Percentiles rank a stretch among this genome's conserved stretches.
These are phyloP conservation scores for Saccharomycopsis capsularis DNA, from an alignment of 805 yeast genomes.

Conservation along the genomic window DNA sequence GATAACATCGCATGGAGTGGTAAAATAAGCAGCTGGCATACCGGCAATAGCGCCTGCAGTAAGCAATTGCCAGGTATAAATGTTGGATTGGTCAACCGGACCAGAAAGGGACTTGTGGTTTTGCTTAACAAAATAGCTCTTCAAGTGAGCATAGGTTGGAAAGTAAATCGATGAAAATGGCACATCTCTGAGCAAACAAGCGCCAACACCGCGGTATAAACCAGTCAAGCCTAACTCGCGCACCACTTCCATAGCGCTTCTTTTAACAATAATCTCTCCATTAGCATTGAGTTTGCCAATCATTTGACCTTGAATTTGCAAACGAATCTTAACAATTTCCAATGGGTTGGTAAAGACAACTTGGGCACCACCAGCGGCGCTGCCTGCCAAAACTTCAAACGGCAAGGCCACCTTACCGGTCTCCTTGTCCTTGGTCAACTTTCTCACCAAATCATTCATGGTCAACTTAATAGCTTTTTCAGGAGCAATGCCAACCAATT, in stretches of 20 bases:
- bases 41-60: conserved; percentile 93
- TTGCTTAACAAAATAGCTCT: conserved; percentile 67
- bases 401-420: conserved; percentile 39
- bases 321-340: conserved; percentile 89
- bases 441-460: conserved; percentile 82
- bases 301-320: conserved; percentile 85
- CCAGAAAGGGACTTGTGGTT: conserved; percentile 35
- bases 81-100: conserved; percentile 49
- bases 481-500: conserved; percentile 94
- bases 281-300: conserved; percentile 33
- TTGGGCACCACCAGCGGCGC: conserved; percentile 94
- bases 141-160: conserved; percentile 93
- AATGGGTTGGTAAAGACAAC: conserved; percentile 93
- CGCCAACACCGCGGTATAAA: conserved; percentile 83
- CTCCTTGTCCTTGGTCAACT: conserved; percentile 48
- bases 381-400: conserved; percentile 83
- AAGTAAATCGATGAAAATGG: conserved; percentile 96
- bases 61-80: conserved; percentile 68
- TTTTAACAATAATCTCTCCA: conserved; percentile 33
- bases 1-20: conserved; percentile 96
- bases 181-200: conserved; percentile 89
- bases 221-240: conserved; percentile 77
- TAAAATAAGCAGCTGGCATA: conserved; percentile 93
- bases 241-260: conserved; percentile 65
- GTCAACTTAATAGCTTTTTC: conserved; percentile 96